Base-by-base conservation (phyloP, 164 flowering plant species). In the Berberis vulgaris region DNA sequence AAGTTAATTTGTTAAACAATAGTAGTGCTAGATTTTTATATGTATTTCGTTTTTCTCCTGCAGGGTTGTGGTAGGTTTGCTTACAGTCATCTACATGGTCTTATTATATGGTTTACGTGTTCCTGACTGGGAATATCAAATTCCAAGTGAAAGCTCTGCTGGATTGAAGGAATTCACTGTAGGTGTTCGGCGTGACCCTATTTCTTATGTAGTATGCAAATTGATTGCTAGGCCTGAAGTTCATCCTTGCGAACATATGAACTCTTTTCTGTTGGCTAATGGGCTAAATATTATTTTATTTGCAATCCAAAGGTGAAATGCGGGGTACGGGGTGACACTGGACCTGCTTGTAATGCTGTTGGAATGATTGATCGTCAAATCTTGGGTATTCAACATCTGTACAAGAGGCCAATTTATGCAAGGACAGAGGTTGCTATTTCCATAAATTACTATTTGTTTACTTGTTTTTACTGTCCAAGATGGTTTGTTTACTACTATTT, bases 331-430 rank as follows among this genome's bases (percentile, higher is more conserved):
- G 89, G 86, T 57, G 85, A 86, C 63, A 85, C 87, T 43, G 86
- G 86, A 62, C 96, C 96, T 57, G 91, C 83, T 40, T 89, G 96
- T 65, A 89, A 87, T 81, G 89, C 83, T 70, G 89, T 76, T 64
- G 96, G 89, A 63, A 83, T 85, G 91, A 76, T 89, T 56, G 93
- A 89, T 67, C 87, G 93, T 9, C 74, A 60, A 61, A 13, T 87
- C 49, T 57, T 89, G 61, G 96, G 96, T 45, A 65, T 84, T 73
- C 74, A 76, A 46, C 96, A 87, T 73, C 62, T 89, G 45, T 85
- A 89, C 53, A 69, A 47, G 47, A 77, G 73, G 56, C 88, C 96
- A 41, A 69, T 75, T 11, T 89, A 87, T 81, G 79, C 80, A 40
- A 75, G 91, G 41, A 79, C 83, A 56, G 60, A 82, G 82, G 96